Percentiles rank a stretch among this genome's conserved stretches.
phyloP scores from a whole-genome alignment of 1,284 basidiomycete species.

The Irpex sp. region DNA sequence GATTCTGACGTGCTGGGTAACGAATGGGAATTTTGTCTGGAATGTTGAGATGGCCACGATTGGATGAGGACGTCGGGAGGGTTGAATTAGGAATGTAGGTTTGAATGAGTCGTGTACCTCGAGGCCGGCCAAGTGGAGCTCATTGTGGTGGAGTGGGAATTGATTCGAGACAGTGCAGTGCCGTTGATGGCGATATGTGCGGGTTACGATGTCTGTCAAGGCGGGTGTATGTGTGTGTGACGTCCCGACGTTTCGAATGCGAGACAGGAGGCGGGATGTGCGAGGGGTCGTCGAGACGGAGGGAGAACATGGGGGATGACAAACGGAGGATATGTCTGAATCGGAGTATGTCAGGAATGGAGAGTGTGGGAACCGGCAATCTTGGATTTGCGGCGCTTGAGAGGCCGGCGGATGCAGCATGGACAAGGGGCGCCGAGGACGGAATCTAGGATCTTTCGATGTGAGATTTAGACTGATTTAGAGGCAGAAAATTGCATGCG shows the following conservation, averaged over 20 bases:
- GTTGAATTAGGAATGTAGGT: background rate
- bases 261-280: background rate
- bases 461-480: background rate
- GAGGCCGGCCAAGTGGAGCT: slow-evolving; percentile 1
- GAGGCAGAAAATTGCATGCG: background rate
- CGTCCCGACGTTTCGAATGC: background rate
- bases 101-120: background rate
- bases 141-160: background rate
- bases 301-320: background rate
- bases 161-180: background rate
- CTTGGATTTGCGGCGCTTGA: background rate
- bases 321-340: background rate
- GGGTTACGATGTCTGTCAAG: background rate
- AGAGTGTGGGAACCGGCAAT: background rate
- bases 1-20: background rate
- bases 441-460: background rate
- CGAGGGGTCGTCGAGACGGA: background rate
- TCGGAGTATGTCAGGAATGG: background rate
- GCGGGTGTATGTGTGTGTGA: background rate
- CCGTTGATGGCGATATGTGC: background rate
- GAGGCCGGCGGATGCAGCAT: background rate
- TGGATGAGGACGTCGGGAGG: background rate
- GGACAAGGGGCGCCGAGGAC: background rate
- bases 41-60: background rate
- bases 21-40: background rate